A percentile compares a stretch with the other conserved stretches of the same genome.
These are phyloP conservation scores for Pochonia chlamydosporia DNA, from an alignment of 2,329 filamentous ascomycete species.

Conservation along the genomic window DNA sequence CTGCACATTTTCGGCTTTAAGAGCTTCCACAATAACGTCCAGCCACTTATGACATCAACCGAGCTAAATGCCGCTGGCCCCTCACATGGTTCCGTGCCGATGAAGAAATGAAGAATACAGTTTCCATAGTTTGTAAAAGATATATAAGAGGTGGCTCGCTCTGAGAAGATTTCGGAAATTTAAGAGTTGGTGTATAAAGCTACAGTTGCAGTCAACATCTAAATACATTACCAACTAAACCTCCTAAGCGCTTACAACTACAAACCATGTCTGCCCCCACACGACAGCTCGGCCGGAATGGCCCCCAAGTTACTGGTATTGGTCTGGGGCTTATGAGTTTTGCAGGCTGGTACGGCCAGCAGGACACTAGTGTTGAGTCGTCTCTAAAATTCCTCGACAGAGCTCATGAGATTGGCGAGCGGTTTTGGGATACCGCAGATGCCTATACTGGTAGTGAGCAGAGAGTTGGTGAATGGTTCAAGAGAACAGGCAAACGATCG, in stretches of 20 bases:
- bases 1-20: not conserved
- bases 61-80: not conserved
- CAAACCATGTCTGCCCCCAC: constrained; percentile 8
- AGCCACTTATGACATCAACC: not conserved
- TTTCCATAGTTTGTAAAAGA: too few relatives aligned
- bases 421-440: constrained; percentile 46
- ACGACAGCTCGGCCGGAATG: constrained; percentile 40
- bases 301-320: constrained; percentile 42
- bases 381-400: constrained; percentile 42
- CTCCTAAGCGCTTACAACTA: too few relatives aligned
- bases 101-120: too few relatives aligned
- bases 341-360: constrained; percentile 31
- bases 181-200: too few relatives aligned
- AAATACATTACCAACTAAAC: too few relatives aligned
- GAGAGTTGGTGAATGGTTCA: constrained; percentile 45
- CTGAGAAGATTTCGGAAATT: too few relatives aligned
- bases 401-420: constrained; percentile 42
- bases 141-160: too few relatives aligned
- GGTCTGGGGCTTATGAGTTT: constrained; percentile 51
- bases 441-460: constrained; percentile 43
- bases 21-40: too few relatives aligned
- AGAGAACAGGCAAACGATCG: constrained; percentile 37
- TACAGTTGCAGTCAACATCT: too few relatives aligned
- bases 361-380: constrained; percentile 39
- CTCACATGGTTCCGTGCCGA: too few relatives aligned